phyloP scores from a whole-genome alignment of 139 green algal genomes.

The Gonium pectorale region DNA sequence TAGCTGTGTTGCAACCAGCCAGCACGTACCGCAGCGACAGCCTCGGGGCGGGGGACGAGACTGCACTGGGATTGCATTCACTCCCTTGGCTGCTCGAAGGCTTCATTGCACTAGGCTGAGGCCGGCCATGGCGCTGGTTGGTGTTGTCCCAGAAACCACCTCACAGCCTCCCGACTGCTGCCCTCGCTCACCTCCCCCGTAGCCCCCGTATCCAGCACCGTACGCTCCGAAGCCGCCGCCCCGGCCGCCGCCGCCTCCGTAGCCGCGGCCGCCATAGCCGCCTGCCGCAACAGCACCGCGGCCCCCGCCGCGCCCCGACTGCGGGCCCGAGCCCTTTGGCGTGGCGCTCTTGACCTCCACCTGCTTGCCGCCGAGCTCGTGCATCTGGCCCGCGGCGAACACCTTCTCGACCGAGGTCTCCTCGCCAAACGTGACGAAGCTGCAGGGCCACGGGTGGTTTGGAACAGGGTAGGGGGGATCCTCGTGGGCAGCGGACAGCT shows the following conservation, averaged over 20 bases:
- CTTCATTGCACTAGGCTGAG: too few species aligned
- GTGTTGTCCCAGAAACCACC: too few species aligned
- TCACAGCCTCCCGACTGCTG: too few species aligned
- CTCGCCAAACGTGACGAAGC: slow-evolving; percentile 88
- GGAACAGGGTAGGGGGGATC: too few species aligned
- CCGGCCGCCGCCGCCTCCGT: background rate
- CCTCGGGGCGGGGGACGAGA: too few species aligned
- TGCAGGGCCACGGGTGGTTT: slow-evolving; percentile 47
- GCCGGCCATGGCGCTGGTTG: too few species aligned
- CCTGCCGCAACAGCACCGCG: background rate
- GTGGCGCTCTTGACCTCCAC: slow-evolving; percentile 89
- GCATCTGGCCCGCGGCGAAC: slow-evolving; percentile 75
- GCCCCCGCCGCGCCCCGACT: slow-evolving; percentile 32
- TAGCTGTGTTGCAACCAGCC: too few species aligned
- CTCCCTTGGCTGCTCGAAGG: too few species aligned
- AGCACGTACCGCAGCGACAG: too few species aligned
- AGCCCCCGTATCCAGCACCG: slow-evolving; percentile 15
- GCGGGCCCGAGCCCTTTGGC: slow-evolving; percentile 75
- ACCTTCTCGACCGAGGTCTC: slow-evolving; percentile 77
- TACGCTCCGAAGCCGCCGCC: slow-evolving; percentile 1
- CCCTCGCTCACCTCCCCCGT: slow-evolving; percentile 43
- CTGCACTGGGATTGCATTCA: too few species aligned
- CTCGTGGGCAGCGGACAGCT: too few species aligned
- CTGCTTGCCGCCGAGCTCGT: slow-evolving; percentile 80
- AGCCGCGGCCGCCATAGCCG: slow-evolving; percentile 25